A percentile compares a stretch with the other conserved stretches of the same genome.
These are phyloP conservation scores for Naganishia randhawae DNA, from an alignment of 768 basidiomycete species.

Conservation along the genomic window DNA sequence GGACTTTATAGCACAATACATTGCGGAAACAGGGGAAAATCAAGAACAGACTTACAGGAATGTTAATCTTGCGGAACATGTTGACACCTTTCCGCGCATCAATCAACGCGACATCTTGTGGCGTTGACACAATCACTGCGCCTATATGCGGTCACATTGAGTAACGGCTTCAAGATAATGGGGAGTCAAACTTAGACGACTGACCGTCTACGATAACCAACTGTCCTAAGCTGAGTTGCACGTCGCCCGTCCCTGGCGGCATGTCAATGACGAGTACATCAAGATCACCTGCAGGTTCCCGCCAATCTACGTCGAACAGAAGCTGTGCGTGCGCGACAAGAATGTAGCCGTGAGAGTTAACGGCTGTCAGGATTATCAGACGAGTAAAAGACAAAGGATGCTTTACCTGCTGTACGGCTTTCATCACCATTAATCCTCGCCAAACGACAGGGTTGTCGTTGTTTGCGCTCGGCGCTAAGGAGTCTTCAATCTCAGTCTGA, in stretches of 20 bases:
- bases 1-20: not conserved
- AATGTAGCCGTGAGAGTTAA: not conserved
- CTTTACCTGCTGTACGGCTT: conserved; percentile 85
- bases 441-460: conserved; percentile 80
- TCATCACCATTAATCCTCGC: conserved; percentile 97
- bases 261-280: conserved; percentile 90
- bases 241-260: conserved; percentile 96
- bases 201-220: conserved; percentile 76
- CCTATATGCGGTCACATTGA: conserved; percentile 56
- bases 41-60: conserved; percentile 63
- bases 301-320: conserved; percentile 93
- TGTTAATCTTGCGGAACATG: conserved; percentile 82
- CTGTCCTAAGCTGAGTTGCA: conserved; percentile 85
- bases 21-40: not conserved
- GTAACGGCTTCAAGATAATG: not conserved
- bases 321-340: conserved; percentile 50
- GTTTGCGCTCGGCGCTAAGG: conserved; percentile 54
- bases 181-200: conserved; percentile 34
- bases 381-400: not conserved
- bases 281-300: conserved; percentile 54
- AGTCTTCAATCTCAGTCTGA: not conserved
- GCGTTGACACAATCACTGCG: conserved; percentile 88
- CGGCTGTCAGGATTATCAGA: not conserved
- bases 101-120: conserved; percentile 85
- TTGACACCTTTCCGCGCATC: conserved; percentile 89